Percentiles rank a stretch among this genome's conserved stretches.
phyloP scores from a whole-genome alignment of 23 red algal genomes.

The Gracilaria gracilis region DNA sequence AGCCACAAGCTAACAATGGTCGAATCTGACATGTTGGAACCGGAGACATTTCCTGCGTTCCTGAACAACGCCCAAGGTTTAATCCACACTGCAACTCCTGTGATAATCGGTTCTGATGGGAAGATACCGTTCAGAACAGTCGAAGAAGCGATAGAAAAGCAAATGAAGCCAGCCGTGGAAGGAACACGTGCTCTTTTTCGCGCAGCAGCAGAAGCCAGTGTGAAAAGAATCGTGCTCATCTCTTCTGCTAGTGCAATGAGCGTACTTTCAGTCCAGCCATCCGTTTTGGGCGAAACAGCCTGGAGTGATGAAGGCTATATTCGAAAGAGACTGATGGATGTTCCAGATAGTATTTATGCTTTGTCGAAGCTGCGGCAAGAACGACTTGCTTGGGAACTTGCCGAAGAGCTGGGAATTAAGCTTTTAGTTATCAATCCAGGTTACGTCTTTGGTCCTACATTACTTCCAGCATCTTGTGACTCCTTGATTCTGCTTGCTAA shows the following conservation, averaged over 20 bases:
- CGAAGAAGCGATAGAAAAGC: conserved; percentile 36
- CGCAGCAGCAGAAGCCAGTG: conserved; percentile 33
- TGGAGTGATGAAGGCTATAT: conserved; percentile 43
- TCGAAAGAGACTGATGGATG: neutral
- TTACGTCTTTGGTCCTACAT: conserved; percentile 16
- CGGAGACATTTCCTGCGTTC: conserved; percentile 29
- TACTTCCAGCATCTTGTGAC: conserved; percentile 30
- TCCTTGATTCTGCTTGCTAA: neutral
- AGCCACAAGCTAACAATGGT: conserved; percentile 26
- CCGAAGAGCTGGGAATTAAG: conserved; percentile 28
- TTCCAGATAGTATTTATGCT: neutral
- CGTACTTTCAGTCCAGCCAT: neutral
- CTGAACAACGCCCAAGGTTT: conserved; percentile 14
- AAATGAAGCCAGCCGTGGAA: conserved; percentile 38
- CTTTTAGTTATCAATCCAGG: conserved; percentile 51
- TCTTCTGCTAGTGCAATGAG: conserved; percentile 46
- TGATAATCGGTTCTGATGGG: conserved; percentile 11
- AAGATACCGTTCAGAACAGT: conserved; percentile 4
- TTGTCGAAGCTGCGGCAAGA: conserved; percentile 39
- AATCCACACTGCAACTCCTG: conserved; percentile 35
- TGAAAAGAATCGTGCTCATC: conserved; percentile 28
- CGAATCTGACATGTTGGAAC: conserved; percentile 40
- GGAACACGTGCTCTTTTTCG: conserved; percentile 29
- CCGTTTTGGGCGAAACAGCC: conserved; percentile 17
- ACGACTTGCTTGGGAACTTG: conserved; percentile 22